Evolutionary conservation across 768 basidiomycete species (phyloP), one percentile per base, ranked within the genome.

Genomic region (Fomitopsis pulvina): DNA sequence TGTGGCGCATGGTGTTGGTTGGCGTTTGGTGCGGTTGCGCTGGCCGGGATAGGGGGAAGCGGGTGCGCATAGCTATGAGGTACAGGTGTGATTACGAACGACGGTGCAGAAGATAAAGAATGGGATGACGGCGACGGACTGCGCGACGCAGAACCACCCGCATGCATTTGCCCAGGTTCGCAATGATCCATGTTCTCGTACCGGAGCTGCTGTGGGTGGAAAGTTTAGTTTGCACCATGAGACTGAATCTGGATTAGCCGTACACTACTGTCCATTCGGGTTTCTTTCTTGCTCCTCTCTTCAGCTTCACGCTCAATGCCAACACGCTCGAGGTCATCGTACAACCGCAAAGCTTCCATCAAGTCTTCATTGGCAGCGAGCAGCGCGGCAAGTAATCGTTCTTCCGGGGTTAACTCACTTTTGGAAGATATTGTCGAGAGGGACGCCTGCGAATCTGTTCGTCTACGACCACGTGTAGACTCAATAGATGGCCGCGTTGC

Each of bases 271-370:
- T 83, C 82, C 67, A 90, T 77, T 55, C 75, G 75, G 2, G 70
- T 73, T 37, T 92, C 86, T 54, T 74, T 80, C 59, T 73, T 74
- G 61, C 89, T 92, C 52, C 80, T 70, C 57, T 90, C 82, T 57
- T 88, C 77, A 2, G 78, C 76, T 56, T 78, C 74, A 20, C 79
- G 69, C 64, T 88, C 68, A 47, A 77, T 58, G 18, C 66, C 88
- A 16, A 91, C 72, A 20, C 82, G 72, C 54, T 83, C 75, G 29
- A 92, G 69, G 58, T 95, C 91, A 10, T 92, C 85, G 57, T 92
- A 83, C 59, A 87, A 79, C 45, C 75, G 71, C 50, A 93, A 63
- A 2, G 81, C 85, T 30, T 79, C 81, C 2, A 83, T 53, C 22
- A 94, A 73, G 40, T 81, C 81, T 47, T 74, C 82, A 61, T 93